Base-by-base conservation (phyloP, 768 basidiomycete species). In the Tricholoma saponaceum region DNA sequence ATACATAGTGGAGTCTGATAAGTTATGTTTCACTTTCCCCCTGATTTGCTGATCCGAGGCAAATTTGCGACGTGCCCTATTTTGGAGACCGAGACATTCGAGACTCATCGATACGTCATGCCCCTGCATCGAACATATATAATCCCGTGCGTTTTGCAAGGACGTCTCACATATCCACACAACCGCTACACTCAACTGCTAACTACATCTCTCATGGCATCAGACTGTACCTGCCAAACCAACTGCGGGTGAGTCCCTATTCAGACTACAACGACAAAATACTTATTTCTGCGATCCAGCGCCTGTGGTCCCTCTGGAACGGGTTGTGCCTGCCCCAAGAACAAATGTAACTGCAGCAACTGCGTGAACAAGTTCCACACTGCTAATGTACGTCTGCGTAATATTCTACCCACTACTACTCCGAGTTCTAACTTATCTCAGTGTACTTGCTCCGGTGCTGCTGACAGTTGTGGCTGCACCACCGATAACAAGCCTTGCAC, bases 351-450 rank as follows among this genome's bases (percentile, higher is more conserved):
- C 50, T 77, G 75, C 58, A 63, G 64, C 16, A 61, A 72, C 43
- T 77, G 75, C 60, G 51, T 55, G 6, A 77, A 77, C 57, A 77
- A 77, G 62, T 64, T 62, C 4, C 75, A 76, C 56, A 72, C 74
- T n/a, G 63, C 60, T 22, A 67, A 71, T 60, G 75, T 74, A 51
- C 51, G 65, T 61, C 37, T 9, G 32, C 20, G 20, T 14, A 25
- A 5, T 4, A 1, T 10, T 32, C 12, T 20, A 9, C 35, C 23
- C 6, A 20, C 10, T 20, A n/a, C 57, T 6, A 5, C n/a, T 39
- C 13, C 8, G 2, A 44, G 20, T 39, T 14, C 14, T 5, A 35
- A 7, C 56, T 41, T 8, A 22, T 28, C 9, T 16, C 44, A 76
- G 75, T 76, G 75, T 54, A 16, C 67, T n/a, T 76, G 75, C 60